A percentile compares a stretch with the other conserved stretches of the same genome.
Conservation (phyloP, 2,329 filamentous ascomycete genomes). For the Grosmannia huntii region DNA sequence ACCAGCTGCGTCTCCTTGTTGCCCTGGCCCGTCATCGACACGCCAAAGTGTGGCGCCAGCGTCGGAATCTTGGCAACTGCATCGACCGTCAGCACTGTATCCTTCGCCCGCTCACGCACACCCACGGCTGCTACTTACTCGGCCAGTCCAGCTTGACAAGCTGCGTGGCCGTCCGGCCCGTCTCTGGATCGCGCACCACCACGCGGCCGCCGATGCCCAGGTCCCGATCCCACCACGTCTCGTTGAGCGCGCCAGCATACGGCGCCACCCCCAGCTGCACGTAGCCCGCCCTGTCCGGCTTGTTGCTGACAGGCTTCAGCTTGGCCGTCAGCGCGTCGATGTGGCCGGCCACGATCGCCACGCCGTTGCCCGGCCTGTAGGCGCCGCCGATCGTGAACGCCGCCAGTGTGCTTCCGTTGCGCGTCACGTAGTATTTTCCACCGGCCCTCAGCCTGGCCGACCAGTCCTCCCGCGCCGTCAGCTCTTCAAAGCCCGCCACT, state of each 20-base stretch:
- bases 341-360: conserved; percentile 59
- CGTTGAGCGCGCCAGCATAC: conserved; percentile 77
- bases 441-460: conserved; percentile 55
- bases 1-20: conserved; percentile 92
- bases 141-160: conserved; percentile 91
- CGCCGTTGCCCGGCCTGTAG: conserved; percentile 22
- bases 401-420: conserved; percentile 22
- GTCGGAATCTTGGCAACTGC: conserved; percentile 75
- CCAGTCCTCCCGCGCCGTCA: conserved; percentile 75
- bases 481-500: conserved; percentile 60
- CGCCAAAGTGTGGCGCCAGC: conserved; percentile 85
- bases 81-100: background rate
- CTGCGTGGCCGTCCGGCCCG: conserved; percentile 65
- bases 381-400: conserved; percentile 24
- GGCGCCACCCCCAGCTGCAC: conserved; percentile 82
- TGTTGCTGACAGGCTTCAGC: conserved; percentile 79
- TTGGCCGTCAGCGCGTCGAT: conserved; percentile 85
- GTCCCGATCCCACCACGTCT: conserved; percentile 96
- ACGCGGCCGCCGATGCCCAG: conserved; percentile 83
- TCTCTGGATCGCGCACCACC: conserved; percentile 58
- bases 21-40: conserved; percentile 51
- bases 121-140: conserved; percentile 26
- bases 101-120: background rate
- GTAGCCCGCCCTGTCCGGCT: conserved; percentile 76
- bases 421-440: conserved; percentile 30